Base-by-base conservation (phyloP, 2,329 filamentous ascomycete genomes). In the Microdochium nivale region DNA sequence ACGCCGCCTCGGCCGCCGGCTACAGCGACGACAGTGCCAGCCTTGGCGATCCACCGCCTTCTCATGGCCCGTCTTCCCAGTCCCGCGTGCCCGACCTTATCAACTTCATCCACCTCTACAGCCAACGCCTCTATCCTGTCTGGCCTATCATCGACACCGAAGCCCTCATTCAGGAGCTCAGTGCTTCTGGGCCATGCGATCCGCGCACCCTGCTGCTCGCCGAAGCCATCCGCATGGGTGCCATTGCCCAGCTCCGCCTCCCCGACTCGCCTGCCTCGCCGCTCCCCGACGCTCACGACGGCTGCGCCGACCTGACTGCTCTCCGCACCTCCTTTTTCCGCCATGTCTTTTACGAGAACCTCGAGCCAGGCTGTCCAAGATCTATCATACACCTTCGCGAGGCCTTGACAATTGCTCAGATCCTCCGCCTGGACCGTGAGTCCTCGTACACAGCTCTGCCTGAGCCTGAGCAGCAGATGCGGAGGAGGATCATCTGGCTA, bases 271-370 rank as follows among this genome's bases (percentile, higher is more conserved):
- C 52, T 47, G 27, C 48, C 0, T 59, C 54, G 24, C 48, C 51
- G 14, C 49, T 52, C 16, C 51, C 52, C 7, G 48, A 49, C 7
- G 49, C 50, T 25, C 37, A 54, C 13, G 54, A 54, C 16, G 50
- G 51, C 24, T 47, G 49, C 25, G 52, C 54, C 21, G 68, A 65
- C 16, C 61, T 78, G 21, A 67, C 75, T 48, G 65, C 63, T 32
- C 55, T 79, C 3, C 67, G 73, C 3, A 72, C 71, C 2, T 72
- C 74, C 0, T 79, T 78, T 55, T 79, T 78, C 48, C 60, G 78
- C 19, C 76, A 78, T 56, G 71, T 77, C 11, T 77, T 76, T 50
- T 69, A 77, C 55, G 75, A 78, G 57, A 78, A 78, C 50, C 67
- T 71, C 52, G 56, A 65, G 10, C 65, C 73, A 0, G 75, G 75